These are phyloP conservation scores for Metschnikowia vanudenii DNA, from an alignment of 805 yeast genomes.

Conservation along the genomic window DNA sequence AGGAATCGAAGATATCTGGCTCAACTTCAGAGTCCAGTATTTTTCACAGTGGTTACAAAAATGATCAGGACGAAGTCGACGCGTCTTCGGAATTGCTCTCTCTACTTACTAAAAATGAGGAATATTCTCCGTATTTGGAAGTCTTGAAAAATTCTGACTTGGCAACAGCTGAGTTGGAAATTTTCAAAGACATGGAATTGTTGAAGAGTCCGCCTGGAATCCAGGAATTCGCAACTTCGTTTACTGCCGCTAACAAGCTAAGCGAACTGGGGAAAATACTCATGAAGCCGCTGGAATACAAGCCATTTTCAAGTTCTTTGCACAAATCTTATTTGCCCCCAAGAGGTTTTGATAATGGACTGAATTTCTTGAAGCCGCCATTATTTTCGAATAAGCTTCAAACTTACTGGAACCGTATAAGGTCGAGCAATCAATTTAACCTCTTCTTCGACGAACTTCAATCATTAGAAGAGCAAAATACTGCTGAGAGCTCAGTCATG, in stretches of 20 bases:
- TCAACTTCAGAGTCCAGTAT: slow-evolving; percentile 1
- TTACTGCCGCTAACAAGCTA: slow-evolving; percentile 32
- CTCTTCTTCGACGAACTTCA: slow-evolving; percentile 32
- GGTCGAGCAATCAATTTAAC: slow-evolving; percentile 34
- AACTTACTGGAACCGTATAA: slow-evolving; percentile 40
- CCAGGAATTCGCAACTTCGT: slow-evolving; percentile 41
- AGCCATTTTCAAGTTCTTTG: slow-evolving; percentile 29
- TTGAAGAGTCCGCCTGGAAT: slow-evolving; percentile 42
- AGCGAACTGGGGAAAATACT: slow-evolving; percentile 26
- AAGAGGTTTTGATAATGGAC: background rate
- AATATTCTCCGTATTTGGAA: slow-evolving; percentile 22
- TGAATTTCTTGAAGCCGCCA: slow-evolving; percentile 30
- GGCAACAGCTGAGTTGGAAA: slow-evolving; percentile 29
- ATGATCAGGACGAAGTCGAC: slow-evolving; percentile 13
- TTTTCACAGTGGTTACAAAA: background rate
- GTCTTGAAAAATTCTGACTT: slow-evolving; percentile 33
- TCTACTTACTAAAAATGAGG: slow-evolving; percentile 22
- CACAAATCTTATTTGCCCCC: slow-evolving; percentile 37
- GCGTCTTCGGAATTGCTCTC: slow-evolving; percentile 21
- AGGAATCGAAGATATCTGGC: background rate
- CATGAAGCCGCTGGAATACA: slow-evolving; percentile 19
- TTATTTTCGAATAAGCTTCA: slow-evolving; percentile 35
- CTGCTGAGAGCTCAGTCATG: slow-evolving; percentile 21
- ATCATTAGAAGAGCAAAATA: slow-evolving; percentile 22
- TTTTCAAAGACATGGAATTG: slow-evolving; percentile 37